A percentile compares a stretch with the other conserved stretches of the same genome.
These are phyloP conservation scores for Leccinellum rugosiceps DNA, from an alignment of 768 basidiomycete species.

Conservation along the genomic window DNA sequence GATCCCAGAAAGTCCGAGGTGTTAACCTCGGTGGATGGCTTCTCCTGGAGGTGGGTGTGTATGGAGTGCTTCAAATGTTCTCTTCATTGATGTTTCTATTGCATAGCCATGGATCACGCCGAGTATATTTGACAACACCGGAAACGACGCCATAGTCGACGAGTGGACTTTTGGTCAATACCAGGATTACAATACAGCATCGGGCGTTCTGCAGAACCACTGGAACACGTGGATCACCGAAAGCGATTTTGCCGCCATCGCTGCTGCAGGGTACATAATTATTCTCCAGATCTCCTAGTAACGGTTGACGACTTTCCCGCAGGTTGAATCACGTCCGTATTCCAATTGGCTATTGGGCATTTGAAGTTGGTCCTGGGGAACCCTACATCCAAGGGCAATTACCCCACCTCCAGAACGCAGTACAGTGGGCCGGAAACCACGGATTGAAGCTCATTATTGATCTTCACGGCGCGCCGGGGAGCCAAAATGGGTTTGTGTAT, in stretches of 20 bases:
- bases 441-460: constrained; percentile 83
- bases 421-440: constrained; percentile 64
- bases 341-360: constrained; percentile 91
- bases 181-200: constrained; percentile 50
- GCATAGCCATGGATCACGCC: constrained; percentile 76
- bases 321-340: constrained; percentile 81
- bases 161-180: constrained; percentile 76
- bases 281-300: neutral
- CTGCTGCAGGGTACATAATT: constrained; percentile 60
- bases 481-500: constrained; percentile 67
- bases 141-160: constrained; percentile 56
- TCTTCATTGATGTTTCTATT: constrained; percentile 39
- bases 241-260: constrained; percentile 70
- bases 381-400: constrained; percentile 79
- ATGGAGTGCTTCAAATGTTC: neutral
- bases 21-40: constrained; percentile 79
- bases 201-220: constrained; percentile 53
- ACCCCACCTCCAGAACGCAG: constrained; percentile 62
- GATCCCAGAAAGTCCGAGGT: constrained; percentile 69
- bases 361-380: constrained; percentile 73
- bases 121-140: constrained; percentile 62
- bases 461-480: constrained; percentile 77
- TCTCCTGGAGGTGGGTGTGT: constrained; percentile 49
- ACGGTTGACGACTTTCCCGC: constrained; percentile 8
- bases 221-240: constrained; percentile 88